Evolutionary conservation across 163 green algal genomes (phyloP).

Genomic region (Picocystis sp.): DNA sequence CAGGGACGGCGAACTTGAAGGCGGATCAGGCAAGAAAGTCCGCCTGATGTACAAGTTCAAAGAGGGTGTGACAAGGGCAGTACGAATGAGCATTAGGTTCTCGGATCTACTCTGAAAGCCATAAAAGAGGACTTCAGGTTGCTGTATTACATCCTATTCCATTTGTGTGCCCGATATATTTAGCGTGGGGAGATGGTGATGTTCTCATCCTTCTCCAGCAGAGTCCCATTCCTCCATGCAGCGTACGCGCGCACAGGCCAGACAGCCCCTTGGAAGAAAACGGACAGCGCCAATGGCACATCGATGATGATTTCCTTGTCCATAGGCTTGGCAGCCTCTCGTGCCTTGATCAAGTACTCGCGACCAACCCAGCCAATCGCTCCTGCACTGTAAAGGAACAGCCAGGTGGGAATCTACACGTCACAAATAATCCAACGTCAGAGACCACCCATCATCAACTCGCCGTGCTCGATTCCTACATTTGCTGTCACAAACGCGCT

Average conservation of each 20-base stretch:
- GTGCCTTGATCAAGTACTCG: conserved; percentile 62
- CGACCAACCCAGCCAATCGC: conserved; percentile 87
- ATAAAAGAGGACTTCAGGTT: background rate
- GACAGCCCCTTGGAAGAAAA: conserved; percentile 38
- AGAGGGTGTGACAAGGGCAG: conserved; percentile 2
- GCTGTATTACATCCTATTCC: conserved; percentile 3
- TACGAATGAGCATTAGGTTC: conserved; percentile 1
- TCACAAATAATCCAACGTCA: background rate
- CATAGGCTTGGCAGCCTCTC: conserved; percentile 52
- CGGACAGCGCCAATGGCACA: conserved; percentile 61
- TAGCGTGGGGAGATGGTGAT: conserved; percentile 88
- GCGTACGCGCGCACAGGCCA: conserved; percentile 68
- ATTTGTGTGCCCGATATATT: conserved; percentile 8
- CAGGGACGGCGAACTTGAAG: background rate
- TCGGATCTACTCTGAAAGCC: conserved; percentile 1
- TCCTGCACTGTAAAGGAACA: conserved; percentile 94
- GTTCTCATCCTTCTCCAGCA: conserved; percentile 72
- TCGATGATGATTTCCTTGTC: conserved; percentile 98
- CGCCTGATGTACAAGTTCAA: conserved; percentile 4
- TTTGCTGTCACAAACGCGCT: background rate
- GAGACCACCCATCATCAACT: background rate
- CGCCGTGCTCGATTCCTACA: background rate
- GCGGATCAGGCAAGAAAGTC: background rate
- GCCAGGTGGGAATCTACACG: conserved; percentile 74
- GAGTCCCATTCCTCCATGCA: conserved; percentile 59